Base-by-base conservation (phyloP, 306 rosid genomes). In the Abrus pulchellus region DNA sequence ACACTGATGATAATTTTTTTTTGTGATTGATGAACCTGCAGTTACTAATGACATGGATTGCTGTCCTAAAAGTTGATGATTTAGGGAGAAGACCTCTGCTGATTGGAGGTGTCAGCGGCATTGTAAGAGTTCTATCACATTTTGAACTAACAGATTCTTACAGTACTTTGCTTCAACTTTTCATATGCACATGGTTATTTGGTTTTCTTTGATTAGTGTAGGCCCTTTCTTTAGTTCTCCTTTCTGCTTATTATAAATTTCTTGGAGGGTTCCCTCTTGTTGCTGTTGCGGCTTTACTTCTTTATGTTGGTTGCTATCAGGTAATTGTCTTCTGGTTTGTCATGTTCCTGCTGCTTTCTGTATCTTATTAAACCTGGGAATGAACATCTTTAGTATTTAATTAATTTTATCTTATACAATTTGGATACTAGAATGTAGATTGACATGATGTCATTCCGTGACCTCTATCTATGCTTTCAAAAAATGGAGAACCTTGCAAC, bases 261-360 rank as follows among this genome's bases (percentile, higher is more conserved):
- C 98, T 95, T 12, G 93, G 96, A 68, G 98, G 87, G 11, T 90
- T 85, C 81, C 98, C 99, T 11, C 48, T 93, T 78, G 81, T 95
- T 60, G 97, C 95, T 63, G 99, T 94, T 59, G 99, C 84, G 41
- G 92, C 97, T 68, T 88, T 95, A 82, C 99, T 95, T 85, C 97
- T 95, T 69, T 95, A 93, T 74, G 99, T 95, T 49, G 98, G 99
- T 73, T 85, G 96, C 90, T 95, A 95, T 85, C 99, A 95, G 99
- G 99, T 95, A 87, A 74, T 12, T 34, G 50, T 55, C 66, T 55
- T 55, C 45, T 41, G 69, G 71, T 53, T 34, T 74, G n/a, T 64
- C 50, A 40, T 77, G 67, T 50, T 10, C 67, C 61, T 66, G 68
- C 72, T 57, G 5, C 72, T 75, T 44, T 54, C 62, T 75, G 28